Base-by-base conservation (phyloP, 2,329 filamentous ascomycete genomes). In the Colletotrichum destructivum region DNA sequence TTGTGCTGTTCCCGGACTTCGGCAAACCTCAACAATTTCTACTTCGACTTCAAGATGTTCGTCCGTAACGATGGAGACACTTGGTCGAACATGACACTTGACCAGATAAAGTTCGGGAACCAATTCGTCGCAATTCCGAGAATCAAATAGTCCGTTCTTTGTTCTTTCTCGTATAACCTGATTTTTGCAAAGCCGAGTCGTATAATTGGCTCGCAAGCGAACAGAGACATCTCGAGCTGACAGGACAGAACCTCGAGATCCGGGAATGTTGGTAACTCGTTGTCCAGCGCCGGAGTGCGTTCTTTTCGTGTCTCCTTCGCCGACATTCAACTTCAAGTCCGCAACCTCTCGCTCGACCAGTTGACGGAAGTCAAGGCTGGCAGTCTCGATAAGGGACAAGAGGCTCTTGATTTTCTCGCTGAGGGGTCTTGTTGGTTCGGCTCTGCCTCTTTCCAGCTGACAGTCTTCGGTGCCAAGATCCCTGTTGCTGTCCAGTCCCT, bases 171-270 rank as follows among this genome's bases (percentile, higher is more conserved):
- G 40, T 44, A 15, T 35, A 26, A 7, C 12, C 16, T 23, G 47
- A 16, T 23, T 23, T 16, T 35, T 23, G 26, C 16, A 15, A 5
- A 11, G 40, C 26, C 9, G 18, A n/a, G 13, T 40, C 40, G 31
- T n/a, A 26, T 60, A 11, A 60, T 69, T 69, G 60, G 60, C 44
- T 35, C 31, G 52, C 51, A 47, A 60, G 23, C 66, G 46, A n/a
- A 40, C 7, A 21, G 9, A 26, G n/a, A 23, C 26, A 23, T 23
- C 26, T 15, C 4, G 21, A 42, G 49, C 51, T 40, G 13, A 26
- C 49, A n/a, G 31, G 31, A 23, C 6, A 15, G 2, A 4, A 26
- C 15, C 4, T 31, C 51, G 35, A 31, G 38, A 18, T n/a, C 31
- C 38, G 23, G 1, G 2, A 6, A 59, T n/a, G 6, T 23, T 38